Percentiles rank a stretch among this genome's conserved stretches.
phyloP scores from a whole-genome alignment of 2,329 filamentous ascomycete genomes.

The Colletotrichum tofieldiae region DNA sequence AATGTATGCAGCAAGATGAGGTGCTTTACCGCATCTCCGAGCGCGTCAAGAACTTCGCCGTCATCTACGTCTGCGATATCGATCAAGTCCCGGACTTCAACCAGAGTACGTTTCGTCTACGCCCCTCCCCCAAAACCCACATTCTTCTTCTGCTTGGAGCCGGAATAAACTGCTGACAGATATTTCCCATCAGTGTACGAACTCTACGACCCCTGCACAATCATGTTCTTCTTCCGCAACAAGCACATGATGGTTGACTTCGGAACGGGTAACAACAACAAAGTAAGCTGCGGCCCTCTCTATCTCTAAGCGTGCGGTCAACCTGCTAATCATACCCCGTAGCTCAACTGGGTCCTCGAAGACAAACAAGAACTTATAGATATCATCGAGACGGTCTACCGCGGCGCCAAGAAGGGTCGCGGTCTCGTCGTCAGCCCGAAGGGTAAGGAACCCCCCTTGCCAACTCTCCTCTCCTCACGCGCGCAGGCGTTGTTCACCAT shows the following conservation, averaged over 20 bases:
- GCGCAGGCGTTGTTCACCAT: not conserved
- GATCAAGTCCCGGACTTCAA: conserved; percentile 95
- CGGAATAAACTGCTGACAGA: not conserved
- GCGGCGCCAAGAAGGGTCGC: conserved; percentile 97
- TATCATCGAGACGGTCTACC: conserved; percentile 97
- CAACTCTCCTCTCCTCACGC: not conserved
- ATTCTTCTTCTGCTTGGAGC: not conserved
- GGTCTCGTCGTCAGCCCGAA: conserved; percentile 98
- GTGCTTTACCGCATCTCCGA: conserved; percentile 96
- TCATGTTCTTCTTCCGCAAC: conserved; percentile 98
- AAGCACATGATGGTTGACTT: conserved; percentile 99
- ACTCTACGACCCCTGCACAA: conserved; percentile 90
- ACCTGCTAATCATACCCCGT: not conserved
- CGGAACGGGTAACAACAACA: conserved; percentile 98
- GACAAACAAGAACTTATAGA: conserved; percentile 99
- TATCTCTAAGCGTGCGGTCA: no score
- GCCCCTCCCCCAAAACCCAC: conserved; percentile 1
- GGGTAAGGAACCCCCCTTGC: conserved; percentile 54
- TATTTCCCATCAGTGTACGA: conserved; percentile 56
- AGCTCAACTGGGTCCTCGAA: conserved; percentile 82
- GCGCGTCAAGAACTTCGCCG: conserved; percentile 92
- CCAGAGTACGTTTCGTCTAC: conserved; percentile 66
- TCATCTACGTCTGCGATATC: conserved; percentile 94
- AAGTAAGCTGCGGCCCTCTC: conserved; percentile 84
- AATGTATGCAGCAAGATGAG: conserved; percentile 86